A percentile compares a stretch with the other conserved stretches of the same genome.
phyloP scores from a whole-genome alignment of 805 yeast species.

The Jamesozyma spencerorum region DNA sequence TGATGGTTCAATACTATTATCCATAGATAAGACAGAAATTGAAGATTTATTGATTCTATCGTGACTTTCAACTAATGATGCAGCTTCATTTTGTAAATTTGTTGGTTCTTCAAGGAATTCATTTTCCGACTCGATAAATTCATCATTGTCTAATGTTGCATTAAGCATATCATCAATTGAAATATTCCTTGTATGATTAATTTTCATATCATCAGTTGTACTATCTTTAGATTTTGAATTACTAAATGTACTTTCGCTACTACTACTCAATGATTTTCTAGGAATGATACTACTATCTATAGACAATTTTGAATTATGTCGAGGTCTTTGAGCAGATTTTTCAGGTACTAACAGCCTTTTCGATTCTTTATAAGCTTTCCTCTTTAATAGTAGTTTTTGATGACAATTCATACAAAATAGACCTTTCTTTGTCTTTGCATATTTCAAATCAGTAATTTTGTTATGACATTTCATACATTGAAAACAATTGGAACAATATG shows the following conservation, averaged over 20 bases:
- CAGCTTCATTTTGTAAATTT: slow-evolving; percentile 1
- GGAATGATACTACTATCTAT: no score
- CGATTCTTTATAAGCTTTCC: background rate
- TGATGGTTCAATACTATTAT: no score
- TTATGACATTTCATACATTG: slow-evolving; percentile 80
- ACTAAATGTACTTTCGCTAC: no score
- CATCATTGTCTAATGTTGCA: slow-evolving; percentile 16
- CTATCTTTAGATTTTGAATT: background rate
- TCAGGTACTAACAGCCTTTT: background rate
- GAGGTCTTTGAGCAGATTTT: background rate
- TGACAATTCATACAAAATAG: slow-evolving; percentile 90
- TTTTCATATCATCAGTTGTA: background rate
- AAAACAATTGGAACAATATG: slow-evolving; percentile 86
- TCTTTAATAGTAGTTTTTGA: slow-evolving; percentile 63
- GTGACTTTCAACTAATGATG: background rate
- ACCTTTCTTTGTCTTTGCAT: slow-evolving; percentile 90
- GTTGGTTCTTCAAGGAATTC: no score
- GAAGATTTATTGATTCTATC: background rate
- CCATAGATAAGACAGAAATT: background rate
- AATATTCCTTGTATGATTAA: slow-evolving; percentile 9
- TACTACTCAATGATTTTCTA: no score
- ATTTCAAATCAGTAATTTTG: slow-evolving; percentile 77
- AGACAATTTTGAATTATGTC: no score
- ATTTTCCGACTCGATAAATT: slow-evolving; percentile 6
- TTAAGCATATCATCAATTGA: slow-evolving; percentile 21